Evolutionary conservation across 2,329 filamentous ascomycete genomes (phyloP), one percentile per base, ranked within the genome.

Genomic region (Epichloe brachyelytri): DNA sequence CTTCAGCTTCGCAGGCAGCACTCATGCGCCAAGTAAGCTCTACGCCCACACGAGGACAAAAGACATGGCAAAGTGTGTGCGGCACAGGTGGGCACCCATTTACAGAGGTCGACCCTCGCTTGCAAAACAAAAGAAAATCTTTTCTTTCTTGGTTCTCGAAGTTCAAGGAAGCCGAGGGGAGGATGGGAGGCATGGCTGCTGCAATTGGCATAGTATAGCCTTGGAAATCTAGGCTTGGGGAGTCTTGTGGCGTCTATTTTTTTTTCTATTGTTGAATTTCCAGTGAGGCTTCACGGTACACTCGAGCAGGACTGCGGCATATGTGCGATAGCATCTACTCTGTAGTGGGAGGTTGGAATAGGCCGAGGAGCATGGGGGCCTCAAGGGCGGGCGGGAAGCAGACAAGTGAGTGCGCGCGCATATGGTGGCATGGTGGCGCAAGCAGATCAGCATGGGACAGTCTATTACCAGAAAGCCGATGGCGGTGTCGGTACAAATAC

Each of bases 341-440:
- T 41, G 11, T 46, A 41, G 46, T 19, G 40, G 39, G 34, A 39
- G 33, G 39, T 43, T 47, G 44, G 44, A 36, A 33, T 2, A 40
- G 33, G 46, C 34, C n/a, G 48, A 33, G 22, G 11, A 41, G n/a
- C 15, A 22, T 36, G 17, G n/a, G 36, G 15, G 19, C 39, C 12
- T 33, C 7, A 26, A 30, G 36, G 43, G 39, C n/a, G 37, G 49
- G 37, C 33, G 50, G 19, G 26, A 36, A 36, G 19, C n/a, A 33
- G 26, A 44, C 20, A 7, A 30, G 22, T n/a, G n/a, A 19, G 30
- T 14, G 17, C 48, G 26, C 30, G 26, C 38, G 30, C 45, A 47
- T 17, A 40, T 39, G 17, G 50, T 51, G 50, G 41, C 46, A 40
- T 39, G 17, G 50, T 48, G 50, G 46, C 46, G 46, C 46, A 41